Percentiles rank a stretch among this genome's conserved stretches.
phyloP scores from a whole-genome alignment of 306 rosid genomes.

The Echinosophora koreensis region DNA sequence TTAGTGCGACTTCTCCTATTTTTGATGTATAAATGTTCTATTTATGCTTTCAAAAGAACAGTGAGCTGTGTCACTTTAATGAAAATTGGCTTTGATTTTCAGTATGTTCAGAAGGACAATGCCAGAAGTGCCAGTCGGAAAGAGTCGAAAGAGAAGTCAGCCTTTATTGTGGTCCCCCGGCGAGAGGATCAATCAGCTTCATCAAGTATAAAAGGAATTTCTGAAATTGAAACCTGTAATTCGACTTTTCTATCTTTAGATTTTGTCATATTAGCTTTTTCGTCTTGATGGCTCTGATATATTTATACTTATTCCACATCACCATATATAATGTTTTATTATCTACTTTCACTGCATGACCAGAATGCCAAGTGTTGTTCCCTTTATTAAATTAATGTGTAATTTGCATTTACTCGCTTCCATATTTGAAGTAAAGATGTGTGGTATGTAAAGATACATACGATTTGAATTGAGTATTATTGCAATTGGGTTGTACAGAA shows the following conservation, averaged over 20 bases:
- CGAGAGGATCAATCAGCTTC: constrained; percentile 68
- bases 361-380: neutral
- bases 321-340: constrained; percentile 9
- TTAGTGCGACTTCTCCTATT: constrained; percentile 31
- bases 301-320: neutral
- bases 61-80: constrained; percentile 17
- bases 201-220: constrained; percentile 63
- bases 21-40: constrained; percentile 35
- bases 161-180: constrained; percentile 63
- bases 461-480: too few relatives aligned
- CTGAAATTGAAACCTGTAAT: constrained; percentile 67
- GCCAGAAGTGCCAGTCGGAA: constrained; percentile 62
- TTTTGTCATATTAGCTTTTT: constrained; percentile 33
- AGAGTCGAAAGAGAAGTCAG: constrained; percentile 63
- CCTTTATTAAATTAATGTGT: neutral
- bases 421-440: constrained; percentile 2
- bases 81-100: constrained; percentile 51
- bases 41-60: constrained; percentile 38
- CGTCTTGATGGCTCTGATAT: constrained; percentile 22
- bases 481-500: too few relatives aligned
- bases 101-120: constrained; percentile 89
- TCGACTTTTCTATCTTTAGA: constrained; percentile 22
- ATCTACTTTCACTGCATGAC: constrained; percentile 11
- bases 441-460: neutral
- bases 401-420: constrained; percentile 26